Base-by-base conservation (phyloP, 2,329 filamentous ascomycete species). In the Apiospora aurea region DNA sequence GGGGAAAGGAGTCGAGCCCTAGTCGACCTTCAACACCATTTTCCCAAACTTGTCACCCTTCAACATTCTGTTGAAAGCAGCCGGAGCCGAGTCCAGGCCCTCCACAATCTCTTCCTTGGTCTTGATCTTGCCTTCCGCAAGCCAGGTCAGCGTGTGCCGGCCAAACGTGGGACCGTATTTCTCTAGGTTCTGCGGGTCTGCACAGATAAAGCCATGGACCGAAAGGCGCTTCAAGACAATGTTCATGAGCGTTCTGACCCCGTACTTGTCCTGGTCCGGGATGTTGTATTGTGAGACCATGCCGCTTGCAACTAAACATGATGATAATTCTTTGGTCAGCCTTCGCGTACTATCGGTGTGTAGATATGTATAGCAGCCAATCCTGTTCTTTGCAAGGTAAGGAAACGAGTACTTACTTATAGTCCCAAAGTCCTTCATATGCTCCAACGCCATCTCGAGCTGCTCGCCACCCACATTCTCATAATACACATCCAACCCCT, bases 401-500 rank as follows among this genome's bases (percentile, higher is more conserved):
- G 13, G 13, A 43, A 13, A 43, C 8, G 10, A 24, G 51, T 8
- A 3, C 49, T 26, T 34, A 61, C 29, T 38, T 10, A 38, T 61
- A 2, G 51, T 34, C 14, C 74, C 74, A 24, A 69, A 72, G 29
- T 72, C 70, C 16, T 74, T 74, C 73, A 75, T 74, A 5, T 11
- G 16, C 3, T 24, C 29, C 8, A 75, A 21, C 10, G 72, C 71
- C 3, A 71, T 57, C 74, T 87, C 85, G 34, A 88, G 80, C 68
- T 87, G 85, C 43, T 87, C 86, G 5, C 85, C 86, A 7, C 86
- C 87, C 4, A 89, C 87, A 70, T 88, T 88, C 74, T 88, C 87
- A 72, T 83, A 88, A 79, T 87, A 87, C 24, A 88, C 94, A 78
- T 97, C 94, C 73, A 97, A 88, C 4, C 94, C 94, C 14, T 94